These are phyloP conservation scores for Erodium texanum DNA, from an alignment of 441 rosid genomes.

Conservation along the genomic window DNA sequence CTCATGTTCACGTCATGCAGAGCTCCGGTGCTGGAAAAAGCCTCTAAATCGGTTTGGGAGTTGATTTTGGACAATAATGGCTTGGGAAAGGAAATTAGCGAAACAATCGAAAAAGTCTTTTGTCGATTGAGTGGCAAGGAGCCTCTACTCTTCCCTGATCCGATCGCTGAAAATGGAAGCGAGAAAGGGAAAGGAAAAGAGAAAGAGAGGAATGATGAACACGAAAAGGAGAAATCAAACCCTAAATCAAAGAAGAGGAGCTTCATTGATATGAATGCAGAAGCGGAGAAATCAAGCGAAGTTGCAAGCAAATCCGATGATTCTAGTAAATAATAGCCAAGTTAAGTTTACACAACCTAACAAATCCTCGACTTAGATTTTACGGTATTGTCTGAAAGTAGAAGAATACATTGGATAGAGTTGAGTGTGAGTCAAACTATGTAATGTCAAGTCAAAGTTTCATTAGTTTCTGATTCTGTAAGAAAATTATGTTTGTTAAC, in stretches of 20 bases:
- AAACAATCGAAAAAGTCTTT: slow-evolving; percentile 31
- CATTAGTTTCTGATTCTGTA: background rate
- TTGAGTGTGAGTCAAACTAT: background rate
- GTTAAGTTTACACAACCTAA: background rate
- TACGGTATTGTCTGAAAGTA: background rate
- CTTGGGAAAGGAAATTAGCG: slow-evolving; percentile 73
- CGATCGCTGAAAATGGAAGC: slow-evolving; percentile 23
- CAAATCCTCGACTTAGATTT: background rate
- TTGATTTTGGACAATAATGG: slow-evolving; percentile 69
- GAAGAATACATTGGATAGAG: background rate
- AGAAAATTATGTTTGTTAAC: background rate
- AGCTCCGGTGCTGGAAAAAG: slow-evolving; percentile 80
- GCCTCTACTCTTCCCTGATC: slow-evolving; percentile 48
- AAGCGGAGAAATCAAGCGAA: slow-evolving; percentile 29
- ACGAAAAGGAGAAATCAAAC: slow-evolving; percentile 29
- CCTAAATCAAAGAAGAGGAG: slow-evolving; percentile 53
- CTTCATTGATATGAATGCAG: slow-evolving; percentile 38
- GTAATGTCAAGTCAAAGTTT: background rate
- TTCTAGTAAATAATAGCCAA: slow-evolving; percentile 14
- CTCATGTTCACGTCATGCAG: slow-evolving; percentile 27
- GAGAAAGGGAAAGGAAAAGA: slow-evolving; percentile 29
- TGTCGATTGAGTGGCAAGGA: slow-evolving; percentile 59
- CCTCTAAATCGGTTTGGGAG: slow-evolving; percentile 95
- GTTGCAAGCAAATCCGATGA: slow-evolving; percentile 30
- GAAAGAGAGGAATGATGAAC: slow-evolving; percentile 20